Evolutionary conservation across 495 filamentous ascomycete species (phyloP), one percentile per base, ranked within the genome.

Genomic region (Astrocystis sublimbata): DNA sequence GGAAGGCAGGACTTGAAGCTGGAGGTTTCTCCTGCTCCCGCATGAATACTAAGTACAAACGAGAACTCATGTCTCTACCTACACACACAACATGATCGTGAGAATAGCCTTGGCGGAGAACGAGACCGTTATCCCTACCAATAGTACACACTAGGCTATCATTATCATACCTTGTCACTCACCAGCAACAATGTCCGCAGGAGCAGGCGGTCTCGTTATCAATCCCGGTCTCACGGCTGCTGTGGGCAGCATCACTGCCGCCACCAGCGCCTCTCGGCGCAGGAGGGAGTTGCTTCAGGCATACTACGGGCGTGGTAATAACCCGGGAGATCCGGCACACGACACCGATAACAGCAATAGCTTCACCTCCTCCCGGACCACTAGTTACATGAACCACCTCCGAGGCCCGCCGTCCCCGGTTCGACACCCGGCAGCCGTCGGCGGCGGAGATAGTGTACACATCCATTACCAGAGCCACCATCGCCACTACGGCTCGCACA

Each of bases 341-440:
- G n/a, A n/a, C n/a, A n/a, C n/a, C n/a, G n/a, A n/a, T n/a, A n/a
- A n/a, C n/a, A n/a, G n/a, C n/a, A n/a, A n/a, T n/a, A n/a, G n/a
- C n/a, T n/a, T n/a, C n/a, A n/a, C 3, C 1, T 17, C 21, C 8
- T 41, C 49, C 9, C 10, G 49, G 19, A 45, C 60, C 9, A 52
- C 60, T 8, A 56, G 60, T 23, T 62, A 62, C 19, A 62, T 62
- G 60, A 62, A 62, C 24, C 21, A 30, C 42, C 41, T 62, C 7
- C 60, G 60, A 8, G 42, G 26, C 13, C 46, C 51, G 26, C 60
- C 60, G 21, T 35, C 51, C 1, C 51, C 50, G 15, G 13, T 28
- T 10, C 51, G 51, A 2, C 3, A 6, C 8, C 23, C 60, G 59
- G 7, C 38, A 15, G 12, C 26, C 26, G 36, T 7, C 38, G 15